Base-by-base conservation (phyloP, 192 early-diverging fungal species). In the Podila epicladia region DNA sequence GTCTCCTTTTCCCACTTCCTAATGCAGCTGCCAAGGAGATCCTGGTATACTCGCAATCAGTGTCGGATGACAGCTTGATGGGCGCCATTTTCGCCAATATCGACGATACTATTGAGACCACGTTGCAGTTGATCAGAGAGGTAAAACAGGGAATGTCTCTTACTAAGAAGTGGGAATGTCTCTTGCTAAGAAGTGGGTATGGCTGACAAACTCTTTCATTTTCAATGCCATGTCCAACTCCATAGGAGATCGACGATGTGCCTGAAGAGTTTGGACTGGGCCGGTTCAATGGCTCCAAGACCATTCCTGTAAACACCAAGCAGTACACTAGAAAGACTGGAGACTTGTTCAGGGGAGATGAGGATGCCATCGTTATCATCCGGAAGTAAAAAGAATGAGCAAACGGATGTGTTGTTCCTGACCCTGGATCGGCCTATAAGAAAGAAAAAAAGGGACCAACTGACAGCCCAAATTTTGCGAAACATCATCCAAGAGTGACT, bases 11-110 rank as follows among this genome's bases (percentile, higher is more conserved):
- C 24, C 48, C 37, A 50, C n/a, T 0, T 69, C 57, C 38, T 60
- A 11, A 45, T 12, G 26, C 59, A 62, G 70, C 58, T 24, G 88
- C 85, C 28, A 86, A 85, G 48, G 92, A 93, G 62, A 62, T 91
- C 8, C 70, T 90, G 15, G 89, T 93, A 0, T 93, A 93, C 61
- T 38, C 45, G 3, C 67, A 64, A 9, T 61, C 79, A 5, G 82
- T 77, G 29, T 45, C 73, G 1, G 90, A 93, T 32, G 85, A 82
- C 2, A 82, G 74, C 51, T 62, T 93, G 59, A 71, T 91, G 11
- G 92, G 92, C n/a, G 85, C 89, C 9, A 87, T 93, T 45, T 90
- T 88, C 75, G 82, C 83, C n/a, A 77, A 85, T 50, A 72, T 74
- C 9, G 83, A 88, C 29, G 80, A 79, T 26, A 76, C 85, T 2